These are phyloP conservation scores for Talaromyces trachyspermus DNA, from an alignment of 495 filamentous ascomycete genomes.

Conservation along the genomic window DNA sequence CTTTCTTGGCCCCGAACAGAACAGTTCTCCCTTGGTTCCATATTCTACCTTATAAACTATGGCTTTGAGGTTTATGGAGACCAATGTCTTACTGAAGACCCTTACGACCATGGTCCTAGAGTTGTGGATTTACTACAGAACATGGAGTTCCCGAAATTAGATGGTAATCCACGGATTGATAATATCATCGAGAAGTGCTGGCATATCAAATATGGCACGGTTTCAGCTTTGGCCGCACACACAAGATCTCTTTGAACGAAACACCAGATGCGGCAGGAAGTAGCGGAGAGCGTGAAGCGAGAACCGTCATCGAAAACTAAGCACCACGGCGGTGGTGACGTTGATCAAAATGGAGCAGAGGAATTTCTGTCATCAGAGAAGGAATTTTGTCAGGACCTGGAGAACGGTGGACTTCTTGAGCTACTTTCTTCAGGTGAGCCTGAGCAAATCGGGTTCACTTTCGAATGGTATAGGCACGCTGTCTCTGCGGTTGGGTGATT, in stretches of 20 bases:
- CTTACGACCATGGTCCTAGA: slow-evolving; percentile 26
- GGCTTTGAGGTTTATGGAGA: slow-evolving; percentile 31
- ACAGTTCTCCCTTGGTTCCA: slow-evolving; percentile 29
- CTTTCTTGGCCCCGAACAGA: slow-evolving; percentile 28
- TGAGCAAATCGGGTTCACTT: slow-evolving; percentile 22
- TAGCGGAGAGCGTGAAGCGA: background rate
- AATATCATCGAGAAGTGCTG: slow-evolving; percentile 31
- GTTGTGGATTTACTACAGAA: slow-evolving; percentile 14
- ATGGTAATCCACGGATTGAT: slow-evolving; percentile 27
- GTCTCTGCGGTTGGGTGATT: too few species aligned
- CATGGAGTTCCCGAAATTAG: slow-evolving; percentile 26
- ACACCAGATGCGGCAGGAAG: slow-evolving; percentile 1
- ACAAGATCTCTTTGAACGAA: slow-evolving; percentile 13
- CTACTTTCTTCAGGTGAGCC: slow-evolving; percentile 23
- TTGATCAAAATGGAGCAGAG: slow-evolving; percentile 7
- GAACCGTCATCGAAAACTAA: background rate
- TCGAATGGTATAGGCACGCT: slow-evolving; percentile 22
- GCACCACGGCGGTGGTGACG: too few species aligned
- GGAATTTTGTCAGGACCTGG: slow-evolving; percentile 21
- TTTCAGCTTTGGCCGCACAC: slow-evolving; percentile 25
- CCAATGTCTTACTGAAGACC: slow-evolving; percentile 25
- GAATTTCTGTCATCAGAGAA: slow-evolving; percentile 14
- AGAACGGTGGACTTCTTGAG: slow-evolving; percentile 22
- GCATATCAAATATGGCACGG: slow-evolving; percentile 26
- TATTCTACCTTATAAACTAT: slow-evolving; percentile 32